Conservation (phyloP, 1,139 yeast species). For the Pichia sp. region DNA sequence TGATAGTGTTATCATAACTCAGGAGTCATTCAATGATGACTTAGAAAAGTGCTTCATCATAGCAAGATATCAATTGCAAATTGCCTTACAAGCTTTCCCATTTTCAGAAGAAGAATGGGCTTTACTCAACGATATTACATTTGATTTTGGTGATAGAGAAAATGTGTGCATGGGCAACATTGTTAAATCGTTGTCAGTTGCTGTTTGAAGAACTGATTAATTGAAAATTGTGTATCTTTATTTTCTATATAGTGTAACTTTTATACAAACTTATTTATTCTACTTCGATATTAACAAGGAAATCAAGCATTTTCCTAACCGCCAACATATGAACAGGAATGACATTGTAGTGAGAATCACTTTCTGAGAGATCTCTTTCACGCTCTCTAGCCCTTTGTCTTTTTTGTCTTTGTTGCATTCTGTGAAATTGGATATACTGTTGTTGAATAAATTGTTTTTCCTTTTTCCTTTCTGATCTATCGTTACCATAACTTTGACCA, state of each 20-base stretch:
- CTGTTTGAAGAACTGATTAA: too few species aligned
- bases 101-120: slow-evolving; percentile 5
- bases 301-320: slow-evolving; percentile 61
- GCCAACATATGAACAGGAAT: slow-evolving; percentile 89
- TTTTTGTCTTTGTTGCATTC: slow-evolving; percentile 19
- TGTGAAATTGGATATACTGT: slow-evolving; percentile 19
- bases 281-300: slow-evolving; percentile 41
- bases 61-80: slow-evolving; percentile 9
- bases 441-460: slow-evolving; percentile 15
- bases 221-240: too few species aligned
- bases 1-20: neutral
- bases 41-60: slow-evolving; percentile 9
- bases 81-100: neutral
- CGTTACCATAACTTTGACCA: neutral
- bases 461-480: slow-evolving; percentile 28
- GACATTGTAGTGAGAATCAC: slow-evolving; percentile 29
- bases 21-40: neutral
- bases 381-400: slow-evolving; percentile 8
- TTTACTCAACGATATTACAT: neutral
- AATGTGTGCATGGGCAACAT: neutral
- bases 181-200: too few species aligned
- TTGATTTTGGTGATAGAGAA: neutral
- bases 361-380: slow-evolving; percentile 8
- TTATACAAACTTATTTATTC: slow-evolving; percentile 17
- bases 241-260: too few species aligned